Evolutionary conservation across 2,329 filamentous ascomycete genomes (phyloP).

Genomic region (Pseudogymnoascus sp.): DNA sequence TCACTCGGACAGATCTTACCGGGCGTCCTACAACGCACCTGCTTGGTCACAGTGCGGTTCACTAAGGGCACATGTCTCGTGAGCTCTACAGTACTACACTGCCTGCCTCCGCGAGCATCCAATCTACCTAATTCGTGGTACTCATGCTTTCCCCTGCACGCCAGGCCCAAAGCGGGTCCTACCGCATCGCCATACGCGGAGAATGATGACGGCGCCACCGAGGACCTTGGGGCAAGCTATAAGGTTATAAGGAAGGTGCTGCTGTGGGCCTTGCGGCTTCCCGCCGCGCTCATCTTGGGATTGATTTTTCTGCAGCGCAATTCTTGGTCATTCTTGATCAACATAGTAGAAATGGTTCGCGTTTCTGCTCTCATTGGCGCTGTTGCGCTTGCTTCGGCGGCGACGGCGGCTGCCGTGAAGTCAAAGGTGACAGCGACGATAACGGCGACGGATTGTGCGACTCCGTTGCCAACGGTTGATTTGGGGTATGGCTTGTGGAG

Average conservation of each 20-base stretch:
- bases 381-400: not conserved
- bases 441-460: not conserved
- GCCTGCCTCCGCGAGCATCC: not conserved
- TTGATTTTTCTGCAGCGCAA: not conserved
- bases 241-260: not conserved
- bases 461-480: slow-evolving; percentile 23
- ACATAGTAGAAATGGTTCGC: slow-evolving; percentile 1
- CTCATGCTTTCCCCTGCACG: not conserved
- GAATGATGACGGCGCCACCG: not conserved
- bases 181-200: not conserved
- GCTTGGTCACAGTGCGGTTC: not conserved
- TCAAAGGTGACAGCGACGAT: not conserved
- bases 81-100: not conserved
- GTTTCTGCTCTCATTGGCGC: not conserved
- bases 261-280: not conserved
- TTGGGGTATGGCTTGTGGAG: slow-evolving; percentile 26
- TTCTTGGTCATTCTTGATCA: not conserved
- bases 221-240: not conserved
- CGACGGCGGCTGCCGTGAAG: not conserved
- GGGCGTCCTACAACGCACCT: not conserved
- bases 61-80: not conserved
- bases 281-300: not conserved
- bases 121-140: not conserved
- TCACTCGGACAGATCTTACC: not conserved
- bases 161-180: not conserved